Evolutionary conservation across 768 basidiomycete genomes (phyloP).

Genomic region (Filobasidium floriforme): DNA sequence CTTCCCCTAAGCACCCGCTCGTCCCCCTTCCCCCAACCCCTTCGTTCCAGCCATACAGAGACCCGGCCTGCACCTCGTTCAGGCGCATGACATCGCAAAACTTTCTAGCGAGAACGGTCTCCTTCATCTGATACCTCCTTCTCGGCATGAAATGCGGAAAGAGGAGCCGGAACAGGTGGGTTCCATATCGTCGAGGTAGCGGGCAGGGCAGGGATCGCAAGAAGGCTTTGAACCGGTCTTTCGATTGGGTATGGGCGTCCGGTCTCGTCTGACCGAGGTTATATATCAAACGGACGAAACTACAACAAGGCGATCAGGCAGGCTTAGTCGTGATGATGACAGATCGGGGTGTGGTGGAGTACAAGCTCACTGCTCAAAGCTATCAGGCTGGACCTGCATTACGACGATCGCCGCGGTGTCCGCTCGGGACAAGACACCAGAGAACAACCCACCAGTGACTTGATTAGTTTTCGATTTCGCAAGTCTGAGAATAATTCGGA

Average conservation of each 20-base stretch:
- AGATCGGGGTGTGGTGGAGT: too few relatives aligned
- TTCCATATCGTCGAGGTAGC: constrained; percentile 54
- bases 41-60: constrained; percentile 39
- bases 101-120: constrained; percentile 53
- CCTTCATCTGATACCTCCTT: constrained; percentile 67
- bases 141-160: constrained; percentile 72
- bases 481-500: too few relatives aligned
- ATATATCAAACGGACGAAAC: neutral
- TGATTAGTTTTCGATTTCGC: too few relatives aligned
- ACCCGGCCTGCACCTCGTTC: constrained; percentile 36
- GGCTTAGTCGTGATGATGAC: too few relatives aligned
- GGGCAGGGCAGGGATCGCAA: constrained; percentile 41
- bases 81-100: constrained; percentile 54
- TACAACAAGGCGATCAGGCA: neutral
- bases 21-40: constrained; percentile 28
- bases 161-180: constrained; percentile 62
- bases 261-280: neutral
- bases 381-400: neutral
- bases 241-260: neutral
- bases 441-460: too few relatives aligned
- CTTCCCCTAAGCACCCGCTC: constrained; percentile 63
- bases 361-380: neutral
- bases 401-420: neutral
- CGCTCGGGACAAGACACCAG: too few relatives aligned
- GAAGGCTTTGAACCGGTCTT: constrained; percentile 25